Evolutionary conservation across 106 monocot genomes (phyloP), one percentile per base, ranked within the genome.

Genomic region (Triglochin maritima): DNA sequence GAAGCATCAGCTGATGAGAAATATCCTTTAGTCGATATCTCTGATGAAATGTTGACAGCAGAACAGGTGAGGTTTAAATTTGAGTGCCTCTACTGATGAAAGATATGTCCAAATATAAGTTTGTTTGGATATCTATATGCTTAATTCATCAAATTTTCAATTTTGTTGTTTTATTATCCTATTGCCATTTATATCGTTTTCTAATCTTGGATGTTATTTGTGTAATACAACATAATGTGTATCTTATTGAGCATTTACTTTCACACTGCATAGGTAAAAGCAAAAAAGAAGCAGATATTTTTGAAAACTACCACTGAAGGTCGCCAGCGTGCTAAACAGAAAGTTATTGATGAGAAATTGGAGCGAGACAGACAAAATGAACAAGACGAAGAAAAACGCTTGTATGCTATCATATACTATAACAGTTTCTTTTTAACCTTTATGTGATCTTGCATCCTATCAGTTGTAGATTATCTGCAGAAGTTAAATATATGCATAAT

Each of bases 251-350:
- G 52, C 52, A 1, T 8, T 7, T 52, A 13, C 15, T 48, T 46
- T 58, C 29, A 15, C 69, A 17, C 60, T 57, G 69, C 43, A 51
- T 79, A 95, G 95, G 3, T 85, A 41, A 88, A 91, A 69, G 96
- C 90, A 71, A 96, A 96, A 70, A 90, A 64, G 74, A 90, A 74
- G 62, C 96, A 96, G 74, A 70, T 74, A 55, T 91, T 96, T 74
- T 71, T 96, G 46, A 88, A 91, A 73, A 96, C 83, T 13, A 91
- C 88, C 50, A 75, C 85, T 50, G 96, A 96, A 64, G 96, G 96
- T 42, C 78, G 85, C 29, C 64, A 81, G 66, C 85, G 85, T 68
- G 90, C 96, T 47, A 96, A 86, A 65, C 87, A 91, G 72, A 91
- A 80, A 69, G 77, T 78, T 49, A 65, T 75, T 67, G 91, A 96